Evolutionary conservation across 139 green algal species (phyloP), one percentile per base, ranked within the genome.

Genomic region (Gonium pectorale): DNA sequence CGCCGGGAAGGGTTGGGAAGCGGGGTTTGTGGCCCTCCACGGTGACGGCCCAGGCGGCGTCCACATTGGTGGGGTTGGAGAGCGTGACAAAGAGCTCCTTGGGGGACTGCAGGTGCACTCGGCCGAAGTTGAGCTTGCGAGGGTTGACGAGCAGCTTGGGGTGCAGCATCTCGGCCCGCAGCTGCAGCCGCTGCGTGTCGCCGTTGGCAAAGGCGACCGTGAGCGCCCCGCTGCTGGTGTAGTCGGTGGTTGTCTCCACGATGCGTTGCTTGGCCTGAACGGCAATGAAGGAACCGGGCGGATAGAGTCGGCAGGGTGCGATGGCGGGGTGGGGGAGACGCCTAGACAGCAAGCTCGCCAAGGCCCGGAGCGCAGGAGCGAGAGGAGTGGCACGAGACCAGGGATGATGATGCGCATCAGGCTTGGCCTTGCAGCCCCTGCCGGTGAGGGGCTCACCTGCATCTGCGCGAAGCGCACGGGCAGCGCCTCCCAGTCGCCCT

Each of bases 51-150:
- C 87, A 93, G 17, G 73, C 66, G 0, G 89, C 87, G 70, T 91
- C 89, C 37, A 92, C 89, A 13, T 78, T 69, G 2, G 89, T 90
- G 44, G 86, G 83, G 74, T 92, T 92, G 79, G 56, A 80, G 13
- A 92, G 79, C 17, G 64, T 81, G 35, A 92, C 68, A 3, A 82
- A 33, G 6, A 92, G 41, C 60, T 73, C 56, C 56, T 86, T 90
- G 43, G 89, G 86, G 8, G 66, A 44, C 33, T 86, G 73, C 77
- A 89, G 66, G 80, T 92, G 89, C 46, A 90, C 83, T 2, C 41
- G 74, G 26, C 75, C 80, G 51, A 89, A 92, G 33, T 59, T 52
- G 11, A 79, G 52, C 24, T 52, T 85, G 46, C 62, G 64, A 2
- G 78, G 85, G 46, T 87, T 70, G 9, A 91, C 37, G 43, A 78